A percentile compares a stretch with the other conserved stretches of the same genome.
Conservation (phyloP, 2,329 filamentous ascomycete genomes). For the Zasmidium angulare region DNA sequence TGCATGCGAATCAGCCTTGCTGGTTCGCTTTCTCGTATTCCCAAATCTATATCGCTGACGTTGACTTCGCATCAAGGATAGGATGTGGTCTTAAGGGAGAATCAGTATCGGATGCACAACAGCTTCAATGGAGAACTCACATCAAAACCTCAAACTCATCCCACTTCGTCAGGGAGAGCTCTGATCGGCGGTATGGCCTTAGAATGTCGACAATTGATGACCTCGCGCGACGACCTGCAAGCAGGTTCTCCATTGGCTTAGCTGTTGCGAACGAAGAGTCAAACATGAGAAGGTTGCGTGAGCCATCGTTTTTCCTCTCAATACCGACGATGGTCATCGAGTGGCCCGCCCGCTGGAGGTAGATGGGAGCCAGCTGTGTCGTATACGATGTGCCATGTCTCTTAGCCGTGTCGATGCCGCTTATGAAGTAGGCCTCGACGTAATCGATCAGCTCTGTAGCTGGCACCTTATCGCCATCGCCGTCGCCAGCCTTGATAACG, state of each 20-base stretch:
- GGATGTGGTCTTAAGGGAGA: constrained; percentile 33
- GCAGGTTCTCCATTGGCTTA: constrained; percentile 60
- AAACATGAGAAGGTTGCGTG: constrained; percentile 74
- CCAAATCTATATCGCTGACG: background rate
- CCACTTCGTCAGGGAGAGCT: constrained; percentile 67
- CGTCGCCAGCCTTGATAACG: constrained; percentile 34
- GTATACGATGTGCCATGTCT: constrained; percentile 62
- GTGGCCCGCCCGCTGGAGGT: constrained; percentile 87
- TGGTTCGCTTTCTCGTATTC: background rate
- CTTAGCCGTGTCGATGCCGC: constrained; percentile 47
- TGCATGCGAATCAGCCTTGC: no score
- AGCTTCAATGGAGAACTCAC: constrained; percentile 24
- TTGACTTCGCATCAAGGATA: constrained; percentile 26
- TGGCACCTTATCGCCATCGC: constrained; percentile 50
- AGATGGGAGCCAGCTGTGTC: constrained; percentile 78
- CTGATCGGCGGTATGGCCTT: constrained; percentile 70
- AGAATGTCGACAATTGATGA: constrained; percentile 53
- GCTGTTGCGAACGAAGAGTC: constrained; percentile 80
- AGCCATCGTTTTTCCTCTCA: constrained; percentile 66
- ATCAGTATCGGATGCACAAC: no score
- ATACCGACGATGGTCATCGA: constrained; percentile 88
- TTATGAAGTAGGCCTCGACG: constrained; percentile 73
- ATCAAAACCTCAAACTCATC: constrained; percentile 67
- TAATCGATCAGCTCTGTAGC: constrained; percentile 60
- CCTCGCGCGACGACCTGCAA: constrained; percentile 45